phyloP scores from a whole-genome alignment of 768 basidiomycete species.

The Chalciporus piperatus region DNA sequence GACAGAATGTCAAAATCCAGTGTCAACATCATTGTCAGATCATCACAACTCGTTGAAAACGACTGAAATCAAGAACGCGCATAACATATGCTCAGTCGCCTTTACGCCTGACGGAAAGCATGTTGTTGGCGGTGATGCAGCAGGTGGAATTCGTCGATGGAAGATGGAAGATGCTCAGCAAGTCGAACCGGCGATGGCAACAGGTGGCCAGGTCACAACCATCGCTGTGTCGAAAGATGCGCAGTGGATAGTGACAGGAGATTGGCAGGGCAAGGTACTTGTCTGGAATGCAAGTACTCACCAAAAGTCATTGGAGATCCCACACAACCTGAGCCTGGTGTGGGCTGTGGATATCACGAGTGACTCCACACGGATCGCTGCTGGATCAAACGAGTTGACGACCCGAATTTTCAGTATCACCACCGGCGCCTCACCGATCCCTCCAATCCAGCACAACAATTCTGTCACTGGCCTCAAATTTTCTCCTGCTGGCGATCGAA shows the following conservation, averaged over 20 bases:
- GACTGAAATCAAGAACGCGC: too few species aligned
- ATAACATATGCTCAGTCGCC: too few species aligned
- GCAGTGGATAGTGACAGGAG: slow-evolving; percentile 3
- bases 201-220: too few species aligned
- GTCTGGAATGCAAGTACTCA: slow-evolving; percentile 5
- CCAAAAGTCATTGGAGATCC: slow-evolving; percentile 3
- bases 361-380: slow-evolving; percentile 7
- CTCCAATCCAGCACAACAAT: not conserved
- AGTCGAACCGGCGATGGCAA: too few species aligned
- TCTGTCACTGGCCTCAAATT: slow-evolving; percentile 6
- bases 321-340: not conserved
- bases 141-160: too few species aligned
- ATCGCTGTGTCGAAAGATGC: slow-evolving; percentile 5
- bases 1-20: too few species aligned
- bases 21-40: too few species aligned
- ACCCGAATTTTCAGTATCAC: slow-evolving; percentile 6
- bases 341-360: slow-evolving; percentile 8
- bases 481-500: not conserved
- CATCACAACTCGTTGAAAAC: too few species aligned
- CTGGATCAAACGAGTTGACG: slow-evolving; percentile 3
- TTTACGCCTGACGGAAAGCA: too few species aligned
- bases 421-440: not conserved
- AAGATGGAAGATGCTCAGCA: too few species aligned
- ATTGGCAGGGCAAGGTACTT: not conserved
- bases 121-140: too few species aligned